A percentile compares a stretch with the other conserved stretches of the same genome.
These are phyloP conservation scores for Entonaema liquescens DNA, from an alignment of 495 filamentous ascomycete species.

Conservation along the genomic window DNA sequence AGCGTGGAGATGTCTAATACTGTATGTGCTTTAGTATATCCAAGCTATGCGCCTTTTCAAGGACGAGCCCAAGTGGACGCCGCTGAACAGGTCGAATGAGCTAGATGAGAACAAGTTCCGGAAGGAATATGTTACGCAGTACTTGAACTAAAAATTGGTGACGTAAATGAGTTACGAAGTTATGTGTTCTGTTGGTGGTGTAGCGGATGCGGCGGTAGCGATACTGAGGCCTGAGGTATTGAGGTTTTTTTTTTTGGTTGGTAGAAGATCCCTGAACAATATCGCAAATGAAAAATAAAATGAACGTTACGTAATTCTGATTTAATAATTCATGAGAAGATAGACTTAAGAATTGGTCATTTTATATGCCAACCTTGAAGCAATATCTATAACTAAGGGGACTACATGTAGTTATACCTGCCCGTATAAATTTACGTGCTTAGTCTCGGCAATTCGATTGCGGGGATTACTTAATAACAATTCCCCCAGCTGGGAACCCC, in stretches of 20 bases:
- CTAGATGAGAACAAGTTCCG: conserved; percentile 81
- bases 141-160: conserved; percentile 35
- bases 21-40: conserved; percentile 78
- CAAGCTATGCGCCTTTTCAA: conserved; percentile 98
- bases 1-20: conserved; percentile 9
- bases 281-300: conserved; percentile 13
- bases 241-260: conserved; percentile 21
- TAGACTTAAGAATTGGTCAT: no score
- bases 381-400: no score
- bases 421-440: no score
- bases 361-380: neutral
- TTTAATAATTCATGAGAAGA: neutral
- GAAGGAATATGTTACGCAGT: conserved; percentile 71
- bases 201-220: conserved; percentile 28
- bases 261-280: conserved; percentile 20
- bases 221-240: conserved; percentile 14
- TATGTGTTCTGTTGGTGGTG: conserved; percentile 10
- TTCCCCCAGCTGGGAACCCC: conserved; percentile 23
- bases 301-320: neutral
- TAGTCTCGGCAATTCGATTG: neutral
- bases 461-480: conserved; percentile 15
- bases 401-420: no score
- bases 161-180: conserved; percentile 4
- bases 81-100: conserved; percentile 81
- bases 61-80: conserved; percentile 98